Evolutionary conservation across 805 yeast genomes (phyloP).

Genomic region (Schwanniomyces sp.): DNA sequence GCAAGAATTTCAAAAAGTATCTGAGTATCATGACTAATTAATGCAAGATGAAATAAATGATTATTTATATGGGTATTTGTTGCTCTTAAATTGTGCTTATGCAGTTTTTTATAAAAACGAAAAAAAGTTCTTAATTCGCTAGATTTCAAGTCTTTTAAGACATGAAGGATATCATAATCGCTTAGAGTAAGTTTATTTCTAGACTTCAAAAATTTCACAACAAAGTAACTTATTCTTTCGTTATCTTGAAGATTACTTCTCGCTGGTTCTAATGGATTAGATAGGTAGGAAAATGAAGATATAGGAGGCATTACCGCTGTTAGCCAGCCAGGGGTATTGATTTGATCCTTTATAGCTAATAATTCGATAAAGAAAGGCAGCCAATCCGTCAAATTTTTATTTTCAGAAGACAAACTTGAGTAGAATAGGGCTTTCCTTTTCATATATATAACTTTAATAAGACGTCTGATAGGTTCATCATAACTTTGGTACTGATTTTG

Average conservation of each 20-base stretch:
- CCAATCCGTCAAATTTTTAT: background rate
- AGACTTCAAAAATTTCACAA: background rate
- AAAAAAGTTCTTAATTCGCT: background rate
- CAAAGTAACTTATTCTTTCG: background rate
- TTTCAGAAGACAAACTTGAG: background rate
- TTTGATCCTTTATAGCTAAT: background rate
- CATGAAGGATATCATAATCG: conserved; percentile 4
- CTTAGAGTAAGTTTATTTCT: background rate
- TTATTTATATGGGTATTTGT: conserved; percentile 3
- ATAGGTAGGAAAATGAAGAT: background rate
- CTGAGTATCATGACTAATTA: background rate
- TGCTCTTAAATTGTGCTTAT: background rate
- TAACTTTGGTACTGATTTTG: background rate
- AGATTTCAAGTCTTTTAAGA: background rate
- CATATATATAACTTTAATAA: background rate
- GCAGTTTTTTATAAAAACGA: conserved; percentile 1
- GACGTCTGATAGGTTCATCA: background rate
- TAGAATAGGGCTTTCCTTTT: background rate
- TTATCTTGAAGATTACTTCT: background rate
- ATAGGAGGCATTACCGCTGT: conserved; percentile 3
- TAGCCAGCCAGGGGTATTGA: conserved; percentile 5
- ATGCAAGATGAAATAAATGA: background rate
- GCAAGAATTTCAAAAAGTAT: background rate
- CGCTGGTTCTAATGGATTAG: background rate
- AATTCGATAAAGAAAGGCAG: background rate